phyloP scores from a whole-genome alignment of 257 asterid species.

The Nicotiana attenuata region DNA sequence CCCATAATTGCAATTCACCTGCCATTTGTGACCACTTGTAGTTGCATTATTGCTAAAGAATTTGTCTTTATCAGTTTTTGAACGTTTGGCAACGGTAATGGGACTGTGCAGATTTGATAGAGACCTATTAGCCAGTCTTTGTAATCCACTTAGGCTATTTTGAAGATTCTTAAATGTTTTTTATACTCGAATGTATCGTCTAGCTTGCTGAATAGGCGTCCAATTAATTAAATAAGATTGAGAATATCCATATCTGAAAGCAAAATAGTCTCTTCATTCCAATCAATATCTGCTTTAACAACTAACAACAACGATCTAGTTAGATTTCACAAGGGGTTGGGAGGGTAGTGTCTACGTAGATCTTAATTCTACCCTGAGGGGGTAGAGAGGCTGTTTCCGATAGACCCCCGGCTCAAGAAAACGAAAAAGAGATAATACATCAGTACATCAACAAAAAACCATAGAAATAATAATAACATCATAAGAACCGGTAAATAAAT shows the following conservation, averaged over 20 bases:
- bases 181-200: background rate
- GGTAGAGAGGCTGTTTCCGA: too few relatives aligned
- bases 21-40: conserved; percentile 6
- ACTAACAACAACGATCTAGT: too few relatives aligned
- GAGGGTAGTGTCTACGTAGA: too few relatives aligned
- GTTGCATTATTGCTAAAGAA: background rate
- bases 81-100: background rate
- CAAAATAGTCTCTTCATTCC: background rate
- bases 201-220: background rate
- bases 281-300: background rate
- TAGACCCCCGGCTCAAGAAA: too few relatives aligned
- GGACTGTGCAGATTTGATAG: background rate
- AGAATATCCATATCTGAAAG: background rate
- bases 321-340: too few relatives aligned
- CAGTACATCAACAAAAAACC: too few relatives aligned
- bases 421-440: too few relatives aligned
- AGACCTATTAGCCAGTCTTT: background rate
- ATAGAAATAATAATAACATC: too few relatives aligned
- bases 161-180: background rate
- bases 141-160: background rate
- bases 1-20: background rate
- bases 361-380: too few relatives aligned
- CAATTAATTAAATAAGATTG: background rate
- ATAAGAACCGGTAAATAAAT: too few relatives aligned
- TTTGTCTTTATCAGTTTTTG: conserved; percentile 2